These are phyloP conservation scores for Aspergillus leporis DNA, from an alignment of 495 filamentous ascomycete species.

Conservation along the genomic window DNA sequence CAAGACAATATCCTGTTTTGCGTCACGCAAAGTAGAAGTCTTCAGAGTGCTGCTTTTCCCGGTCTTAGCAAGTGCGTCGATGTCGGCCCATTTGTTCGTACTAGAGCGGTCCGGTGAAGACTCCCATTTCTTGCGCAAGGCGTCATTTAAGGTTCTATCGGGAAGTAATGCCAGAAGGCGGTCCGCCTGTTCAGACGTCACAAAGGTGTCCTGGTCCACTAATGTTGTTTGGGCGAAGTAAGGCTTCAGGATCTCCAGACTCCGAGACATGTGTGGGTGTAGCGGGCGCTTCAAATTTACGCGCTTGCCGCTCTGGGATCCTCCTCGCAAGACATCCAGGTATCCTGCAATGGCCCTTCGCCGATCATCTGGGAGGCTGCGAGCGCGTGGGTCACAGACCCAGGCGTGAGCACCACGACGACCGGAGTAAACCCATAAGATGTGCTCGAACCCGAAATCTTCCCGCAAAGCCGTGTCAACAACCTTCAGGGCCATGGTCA, in stretches of 20 bases:
- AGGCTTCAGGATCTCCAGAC: conserved; percentile 74
- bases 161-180: conserved; percentile 77
- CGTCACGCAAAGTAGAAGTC: conserved; percentile 68
- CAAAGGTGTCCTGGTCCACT: conserved; percentile 83
- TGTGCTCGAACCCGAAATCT: conserved; percentile 94
- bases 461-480: conserved; percentile 82
- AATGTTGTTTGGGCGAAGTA: conserved; percentile 83
- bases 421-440: conserved; percentile 97
- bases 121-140: conserved; percentile 87
- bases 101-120: conserved; percentile 74
- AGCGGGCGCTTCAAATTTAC: conserved; percentile 83
- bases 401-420: conserved; percentile 96
- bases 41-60: conserved; percentile 67
- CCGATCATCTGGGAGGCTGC: conserved; percentile 79
- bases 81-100: conserved; percentile 86
- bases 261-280: conserved; percentile 86
- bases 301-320: conserved; percentile 80
- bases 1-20: conserved; percentile 89
- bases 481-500: conserved; percentile 95
- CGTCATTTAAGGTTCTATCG: conserved; percentile 69
- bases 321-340: conserved; percentile 82
- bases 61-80: conserved; percentile 77
- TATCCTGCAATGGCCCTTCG: conserved; percentile 82
- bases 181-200: conserved; percentile 61
- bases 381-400: conserved; percentile 91